These are phyloP conservation scores for Peniophora sp. DNA, from an alignment of 1,284 basidiomycete genomes.

Conservation along the genomic window DNA sequence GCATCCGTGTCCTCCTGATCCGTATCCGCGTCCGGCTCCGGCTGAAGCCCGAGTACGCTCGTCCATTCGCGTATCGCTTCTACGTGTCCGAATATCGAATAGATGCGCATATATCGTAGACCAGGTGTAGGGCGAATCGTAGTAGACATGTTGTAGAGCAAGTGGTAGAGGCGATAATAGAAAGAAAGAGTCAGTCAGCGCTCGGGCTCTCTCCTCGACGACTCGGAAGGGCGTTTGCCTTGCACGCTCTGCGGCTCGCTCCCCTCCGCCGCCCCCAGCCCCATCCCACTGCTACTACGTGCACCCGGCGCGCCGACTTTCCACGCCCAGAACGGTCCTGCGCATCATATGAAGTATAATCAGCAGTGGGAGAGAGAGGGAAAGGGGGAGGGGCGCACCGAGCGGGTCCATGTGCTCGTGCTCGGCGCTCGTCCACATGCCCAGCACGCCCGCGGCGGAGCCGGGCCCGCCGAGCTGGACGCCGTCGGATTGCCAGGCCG, in stretches of 20 bases:
- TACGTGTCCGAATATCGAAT: slow-evolving; percentile 23
- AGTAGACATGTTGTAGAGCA: too few species aligned
- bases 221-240: slow-evolving; percentile 6
- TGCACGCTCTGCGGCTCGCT: slow-evolving; percentile 1
- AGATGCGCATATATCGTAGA: slow-evolving; percentile 19
- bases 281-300: background rate
- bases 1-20: slow-evolving; percentile 11
- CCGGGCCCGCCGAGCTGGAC: slow-evolving; percentile 48
- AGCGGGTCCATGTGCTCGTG: slow-evolving; percentile 39
- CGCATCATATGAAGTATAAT: background rate
- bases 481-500: slow-evolving; percentile 47
- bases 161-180: slow-evolving; percentile 15
- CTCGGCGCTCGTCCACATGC: slow-evolving; percentile 51
- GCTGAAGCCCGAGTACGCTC: slow-evolving; percentile 4
- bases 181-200: slow-evolving; percentile 22
- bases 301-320: slow-evolving; percentile 26
- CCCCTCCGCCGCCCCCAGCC: too few species aligned
- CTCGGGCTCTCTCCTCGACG: slow-evolving; percentile 20
- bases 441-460: slow-evolving; percentile 42
- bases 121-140: slow-evolving; percentile 10
- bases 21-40: slow-evolving; percentile 8
- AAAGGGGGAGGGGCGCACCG: slow-evolving; percentile 24
- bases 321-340: slow-evolving; percentile 52
- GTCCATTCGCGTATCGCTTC: slow-evolving; percentile 3
- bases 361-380: background rate